Evolutionary conservation across 768 basidiomycete genomes (phyloP).

Genomic region (Lentinus tigrinus): DNA sequence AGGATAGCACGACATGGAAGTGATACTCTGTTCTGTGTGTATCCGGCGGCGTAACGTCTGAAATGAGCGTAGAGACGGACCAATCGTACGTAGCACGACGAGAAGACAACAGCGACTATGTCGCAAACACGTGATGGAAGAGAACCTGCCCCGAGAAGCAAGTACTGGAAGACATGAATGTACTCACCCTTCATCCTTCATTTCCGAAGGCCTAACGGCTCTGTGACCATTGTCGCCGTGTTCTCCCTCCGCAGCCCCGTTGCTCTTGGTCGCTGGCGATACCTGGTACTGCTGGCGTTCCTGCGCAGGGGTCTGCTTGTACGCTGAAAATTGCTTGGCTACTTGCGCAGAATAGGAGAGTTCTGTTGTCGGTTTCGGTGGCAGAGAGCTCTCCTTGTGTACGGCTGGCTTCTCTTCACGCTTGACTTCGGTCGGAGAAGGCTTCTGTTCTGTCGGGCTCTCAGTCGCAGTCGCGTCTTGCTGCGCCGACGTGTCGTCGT

Average conservation of each 20-base stretch:
- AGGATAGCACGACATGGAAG: constrained; percentile 6
- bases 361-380: constrained; percentile 19
- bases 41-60: constrained; percentile 9
- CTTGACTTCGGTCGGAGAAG: neutral
- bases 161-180: neutral
- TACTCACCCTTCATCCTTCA: constrained; percentile 97
- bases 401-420: constrained; percentile 11
- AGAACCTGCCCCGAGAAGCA: neutral
- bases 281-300: constrained; percentile 19
- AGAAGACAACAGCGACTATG: constrained; percentile 2
- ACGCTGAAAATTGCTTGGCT: constrained; percentile 25
- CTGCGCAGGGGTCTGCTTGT: constrained; percentile 25
- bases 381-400: constrained; percentile 18
- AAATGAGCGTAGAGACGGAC: constrained; percentile 5
- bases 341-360: constrained; percentile 25
- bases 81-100: constrained; percentile 11
- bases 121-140: constrained; percentile 1
- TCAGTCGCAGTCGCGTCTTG: constrained; percentile 41
- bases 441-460: constrained; percentile 24
- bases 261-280: constrained; percentile 22
- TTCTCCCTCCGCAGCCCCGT: constrained; percentile 32
- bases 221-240: constrained; percentile 48
- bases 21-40: constrained; percentile 7
- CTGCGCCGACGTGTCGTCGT: constrained; percentile 38
- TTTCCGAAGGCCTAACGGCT: constrained; percentile 72